These are phyloP conservation scores for Colletotrichum incanum DNA, from an alignment of 2,329 filamentous ascomycete species.

Conservation along the genomic window DNA sequence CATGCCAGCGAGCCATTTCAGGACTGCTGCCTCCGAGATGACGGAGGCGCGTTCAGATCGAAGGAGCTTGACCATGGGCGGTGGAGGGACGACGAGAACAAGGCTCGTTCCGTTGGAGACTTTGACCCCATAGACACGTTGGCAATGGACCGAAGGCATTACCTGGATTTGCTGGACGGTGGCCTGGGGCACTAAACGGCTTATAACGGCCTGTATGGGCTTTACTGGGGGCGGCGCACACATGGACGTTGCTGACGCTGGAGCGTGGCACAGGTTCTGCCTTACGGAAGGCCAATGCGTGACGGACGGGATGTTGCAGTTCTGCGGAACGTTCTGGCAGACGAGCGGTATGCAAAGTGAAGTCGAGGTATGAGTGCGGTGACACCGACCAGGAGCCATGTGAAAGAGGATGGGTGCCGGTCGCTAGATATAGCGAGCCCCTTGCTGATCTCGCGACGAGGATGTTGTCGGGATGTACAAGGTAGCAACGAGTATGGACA, in stretches of 20 bases:
- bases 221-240: conserved; percentile 53
- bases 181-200: conserved; percentile 50
- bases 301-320: conserved; percentile 40
- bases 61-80: conserved; percentile 60
- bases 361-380: conserved; percentile 23
- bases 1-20: conserved; percentile 60
- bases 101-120: conserved; percentile 59
- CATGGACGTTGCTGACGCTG: conserved; percentile 33
- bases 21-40: conserved; percentile 60
- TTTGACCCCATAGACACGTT: conserved; percentile 60
- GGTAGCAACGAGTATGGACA: background rate
- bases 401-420: conserved; percentile 23
- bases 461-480: conserved; percentile 12
- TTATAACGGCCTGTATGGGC: conserved; percentile 56
- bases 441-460: conserved; percentile 9
- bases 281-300: conserved; percentile 34
- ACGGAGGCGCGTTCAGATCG: conserved; percentile 63
- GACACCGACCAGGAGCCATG: conserved; percentile 32
- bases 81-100: conserved; percentile 61
- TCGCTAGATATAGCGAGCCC: conserved; percentile 38
- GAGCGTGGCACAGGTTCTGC: conserved; percentile 26
- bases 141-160: conserved; percentile 56
- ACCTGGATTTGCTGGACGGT: conserved; percentile 53
- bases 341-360: conserved; percentile 26
- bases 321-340: conserved; percentile 39